Base-by-base conservation (phyloP, 805 yeast species). In the Ogataea nakhonphanomensis region DNA sequence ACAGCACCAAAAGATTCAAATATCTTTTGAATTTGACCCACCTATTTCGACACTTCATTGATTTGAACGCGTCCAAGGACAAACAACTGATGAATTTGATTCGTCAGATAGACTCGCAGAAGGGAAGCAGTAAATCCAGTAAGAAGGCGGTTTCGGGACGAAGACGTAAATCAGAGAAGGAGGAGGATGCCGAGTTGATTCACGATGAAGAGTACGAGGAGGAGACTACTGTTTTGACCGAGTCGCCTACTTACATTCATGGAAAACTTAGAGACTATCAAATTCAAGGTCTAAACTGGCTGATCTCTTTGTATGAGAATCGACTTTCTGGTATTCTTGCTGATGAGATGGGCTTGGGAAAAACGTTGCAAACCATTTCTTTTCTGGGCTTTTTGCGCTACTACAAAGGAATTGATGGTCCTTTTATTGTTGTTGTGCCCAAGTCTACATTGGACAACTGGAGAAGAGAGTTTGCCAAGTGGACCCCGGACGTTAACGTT, bases 291-390 rank as follows among this genome's bases (percentile, higher is more conserved):
- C 73, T 91, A 37, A 93, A 93, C 64, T 91, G 99, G 99, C 71
- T 91, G 56, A 82, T 91, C 13, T 79, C 95, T 1, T 65, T 91
- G 25, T 86, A 89, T 59, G 96, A 90, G 51, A 88, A 91, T 62
- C 76, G 84, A 52, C 72, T 91, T 31, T 84, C 95, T 8, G 99
- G 99, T 14, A 93, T 91, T 33, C 67, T 91, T 35, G 99, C 99
- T 9, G 99, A 91, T 65, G 99, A 91, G 61, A 91, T 93, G 99
- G 99, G 99, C 3, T 71, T 91, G 29, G 99, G 99, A 41, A 91
- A 91, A 63, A 91, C 99, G 5, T 68, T 93, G 41, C 99, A 91
- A 64, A 91, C 98, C 0, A 88, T 91, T 33, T 78, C 98, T 1
- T 93, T 91, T 54, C 66, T 91, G 35, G 98, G 97, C 0, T 88